Conservation (phyloP, 2,329 filamentous ascomycete genomes). For the Apiospora saccharicola region DNA sequence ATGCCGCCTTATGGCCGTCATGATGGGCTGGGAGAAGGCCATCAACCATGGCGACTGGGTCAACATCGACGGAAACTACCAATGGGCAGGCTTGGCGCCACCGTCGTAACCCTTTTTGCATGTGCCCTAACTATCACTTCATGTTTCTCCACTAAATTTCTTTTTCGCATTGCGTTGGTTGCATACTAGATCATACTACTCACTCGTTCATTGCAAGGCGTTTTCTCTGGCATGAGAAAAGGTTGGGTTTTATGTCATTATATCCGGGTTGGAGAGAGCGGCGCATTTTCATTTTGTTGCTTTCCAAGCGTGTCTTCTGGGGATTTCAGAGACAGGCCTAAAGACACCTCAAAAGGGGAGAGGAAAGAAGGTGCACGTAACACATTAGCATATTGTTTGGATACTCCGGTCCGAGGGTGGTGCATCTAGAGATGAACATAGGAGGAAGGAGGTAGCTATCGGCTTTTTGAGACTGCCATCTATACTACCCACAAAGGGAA, state of each 20-base stretch:
- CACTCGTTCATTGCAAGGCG: constrained; percentile 18
- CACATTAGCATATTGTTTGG: not conserved
- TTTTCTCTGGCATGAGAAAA: constrained; percentile 12
- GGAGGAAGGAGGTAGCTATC: not conserved
- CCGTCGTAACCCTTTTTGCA: not conserved
- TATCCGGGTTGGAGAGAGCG: constrained; percentile 5
- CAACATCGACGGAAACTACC: constrained; percentile 78
- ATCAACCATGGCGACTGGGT: constrained; percentile 70
- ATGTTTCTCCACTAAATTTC: not conserved
- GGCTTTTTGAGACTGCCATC: not conserved
- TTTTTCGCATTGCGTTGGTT: constrained; percentile 3
- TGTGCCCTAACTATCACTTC: not conserved
- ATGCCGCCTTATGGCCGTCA: constrained; percentile 80
- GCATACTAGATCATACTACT: not conserved
- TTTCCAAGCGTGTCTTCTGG: not conserved
- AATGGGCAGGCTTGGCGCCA: constrained; percentile 57
- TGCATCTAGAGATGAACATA: not conserved
- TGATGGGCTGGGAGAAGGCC: constrained; percentile 83
- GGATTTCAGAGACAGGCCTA: not conserved
- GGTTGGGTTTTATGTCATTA: not conserved
- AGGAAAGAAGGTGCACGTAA: not conserved
- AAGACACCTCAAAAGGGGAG: not conserved
- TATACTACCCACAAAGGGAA: not conserved
- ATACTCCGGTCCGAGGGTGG: not conserved
- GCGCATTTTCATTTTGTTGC: not conserved